Conservation (phyloP, 75 land plant species). For the Cryptomeria japonica region DNA sequence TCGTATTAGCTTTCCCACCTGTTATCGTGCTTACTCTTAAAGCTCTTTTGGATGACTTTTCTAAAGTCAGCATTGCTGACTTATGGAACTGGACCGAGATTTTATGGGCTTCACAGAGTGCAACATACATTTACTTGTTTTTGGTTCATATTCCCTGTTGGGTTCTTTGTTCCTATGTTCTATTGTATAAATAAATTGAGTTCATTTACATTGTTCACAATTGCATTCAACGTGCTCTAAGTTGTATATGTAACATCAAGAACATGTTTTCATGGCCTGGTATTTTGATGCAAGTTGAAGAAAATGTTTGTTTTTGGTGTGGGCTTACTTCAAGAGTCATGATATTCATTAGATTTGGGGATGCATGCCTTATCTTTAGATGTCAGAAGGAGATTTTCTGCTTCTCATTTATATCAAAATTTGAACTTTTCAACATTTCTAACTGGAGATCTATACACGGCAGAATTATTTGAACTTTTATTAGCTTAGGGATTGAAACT, state of each 20-base stretch:
- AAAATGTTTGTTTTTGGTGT: neutral
- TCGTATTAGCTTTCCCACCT: slow-evolving; percentile 59
- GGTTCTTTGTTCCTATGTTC: slow-evolving; percentile 54
- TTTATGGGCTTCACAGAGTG: slow-evolving; percentile 85
- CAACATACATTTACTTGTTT: slow-evolving; percentile 65
- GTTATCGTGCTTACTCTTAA: slow-evolving; percentile 36
- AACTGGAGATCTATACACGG: neutral
- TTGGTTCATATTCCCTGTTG: slow-evolving; percentile 85
- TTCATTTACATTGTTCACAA: neutral
- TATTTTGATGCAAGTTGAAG: neutral
- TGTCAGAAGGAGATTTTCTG: neutral
- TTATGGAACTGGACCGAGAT: slow-evolving; percentile 72
- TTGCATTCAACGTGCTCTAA: neutral
- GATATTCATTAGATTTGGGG: neutral
- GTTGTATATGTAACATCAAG: neutral
- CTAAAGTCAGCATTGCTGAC: slow-evolving; percentile 29
- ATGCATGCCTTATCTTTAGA: neutral
- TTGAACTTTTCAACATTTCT: neutral
- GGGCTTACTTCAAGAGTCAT: neutral
- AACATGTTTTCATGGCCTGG: neutral
- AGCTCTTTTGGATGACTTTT: slow-evolving; percentile 26
- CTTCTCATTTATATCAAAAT: neutral
- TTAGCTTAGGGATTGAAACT: neutral
- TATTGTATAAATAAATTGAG: slow-evolving; percentile 41
- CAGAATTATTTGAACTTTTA: neutral